These are phyloP conservation scores for Leptosphaerulina australis DNA, from an alignment of 2,329 filamentous ascomycete genomes.

Conservation along the genomic window DNA sequence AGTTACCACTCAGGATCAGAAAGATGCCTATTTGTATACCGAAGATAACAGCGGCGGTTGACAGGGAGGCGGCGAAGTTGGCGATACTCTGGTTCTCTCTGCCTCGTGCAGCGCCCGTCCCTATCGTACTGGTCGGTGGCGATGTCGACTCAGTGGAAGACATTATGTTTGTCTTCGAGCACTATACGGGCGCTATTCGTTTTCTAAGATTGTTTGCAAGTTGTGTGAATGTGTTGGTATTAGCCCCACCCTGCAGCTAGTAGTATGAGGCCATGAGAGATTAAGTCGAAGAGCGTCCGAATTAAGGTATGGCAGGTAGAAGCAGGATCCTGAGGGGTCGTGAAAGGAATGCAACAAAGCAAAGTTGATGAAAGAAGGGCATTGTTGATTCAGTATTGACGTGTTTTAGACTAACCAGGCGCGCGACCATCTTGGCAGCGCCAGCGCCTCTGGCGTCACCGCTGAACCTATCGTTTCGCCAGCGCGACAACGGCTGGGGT, in stretches of 20 bases:
- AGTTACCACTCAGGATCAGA: conserved; percentile 47
- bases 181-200: conserved; percentile 10
- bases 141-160: conserved; percentile 1
- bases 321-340: conserved; percentile 6
- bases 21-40: conserved; percentile 44
- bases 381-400: conserved; percentile 12
- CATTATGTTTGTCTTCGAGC: conserved; percentile 1
- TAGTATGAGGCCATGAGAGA: conserved; percentile 10
- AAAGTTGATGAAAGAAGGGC: conserved; percentile 5
- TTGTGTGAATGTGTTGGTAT: not conserved
- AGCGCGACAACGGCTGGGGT: not conserved
- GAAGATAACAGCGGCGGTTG: conserved; percentile 45
- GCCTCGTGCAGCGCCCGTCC: not conserved
- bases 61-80: conserved; percentile 47
- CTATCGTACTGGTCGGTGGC: not conserved
- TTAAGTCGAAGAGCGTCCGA: not conserved
- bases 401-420: conserved; percentile 15
- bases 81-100: conserved; percentile 44
- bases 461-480: conserved; percentile 8
- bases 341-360: conserved; percentile 15
- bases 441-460: conserved; percentile 17
- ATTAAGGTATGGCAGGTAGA: conserved; percentile 8
- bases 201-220: conserved; percentile 6
- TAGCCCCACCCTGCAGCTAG: conserved; percentile 3
- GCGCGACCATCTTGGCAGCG: conserved; percentile 9